phyloP scores from a whole-genome alignment of 768 basidiomycete genomes.

The Coprinellus micaceus region DNA sequence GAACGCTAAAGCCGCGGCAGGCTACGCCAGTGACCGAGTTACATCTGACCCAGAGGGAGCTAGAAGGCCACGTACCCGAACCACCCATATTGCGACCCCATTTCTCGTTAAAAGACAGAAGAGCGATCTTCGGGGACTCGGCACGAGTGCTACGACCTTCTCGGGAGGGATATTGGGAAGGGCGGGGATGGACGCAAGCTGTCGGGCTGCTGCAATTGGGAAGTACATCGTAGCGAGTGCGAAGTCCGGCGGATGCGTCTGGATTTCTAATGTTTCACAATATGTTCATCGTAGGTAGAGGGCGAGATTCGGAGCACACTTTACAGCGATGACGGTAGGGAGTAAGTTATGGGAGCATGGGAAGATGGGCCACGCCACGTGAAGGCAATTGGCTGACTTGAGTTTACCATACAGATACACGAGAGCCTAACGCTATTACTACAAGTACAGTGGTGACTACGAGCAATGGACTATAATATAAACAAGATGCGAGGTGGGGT shows the following conservation, averaged over 20 bases:
- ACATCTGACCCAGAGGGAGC: background rate
- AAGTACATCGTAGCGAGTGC: conserved; percentile 64
- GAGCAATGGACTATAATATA: too few species aligned
- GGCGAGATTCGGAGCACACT: too few species aligned
- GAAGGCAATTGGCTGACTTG: too few species aligned
- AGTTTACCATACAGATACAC: too few species aligned
- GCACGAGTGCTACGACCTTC: conserved; percentile 50
- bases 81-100: conserved; percentile 77
- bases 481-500: background rate
- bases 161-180: conserved; percentile 61
- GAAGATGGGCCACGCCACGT: too few species aligned
- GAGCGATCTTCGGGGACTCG: conserved; percentile 72
- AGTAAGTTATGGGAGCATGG: too few species aligned
- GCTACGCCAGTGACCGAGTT: conserved; percentile 37
- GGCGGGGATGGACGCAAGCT: conserved; percentile 66
- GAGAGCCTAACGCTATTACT: background rate
- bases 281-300: too few species aligned
- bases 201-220: conserved; percentile 74
- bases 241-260: background rate
- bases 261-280: too few species aligned
- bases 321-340: too few species aligned
- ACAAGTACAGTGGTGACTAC: conserved; percentile 2
- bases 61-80: conserved; percentile 43
- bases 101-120: conserved; percentile 73
- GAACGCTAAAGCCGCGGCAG: conserved; percentile 66